A percentile compares a stretch with the other conserved stretches of the same genome.
Evolutionary conservation across 2,329 filamentous ascomycete genomes (phyloP).

Genomic region (Trichoderma sp.): DNA sequence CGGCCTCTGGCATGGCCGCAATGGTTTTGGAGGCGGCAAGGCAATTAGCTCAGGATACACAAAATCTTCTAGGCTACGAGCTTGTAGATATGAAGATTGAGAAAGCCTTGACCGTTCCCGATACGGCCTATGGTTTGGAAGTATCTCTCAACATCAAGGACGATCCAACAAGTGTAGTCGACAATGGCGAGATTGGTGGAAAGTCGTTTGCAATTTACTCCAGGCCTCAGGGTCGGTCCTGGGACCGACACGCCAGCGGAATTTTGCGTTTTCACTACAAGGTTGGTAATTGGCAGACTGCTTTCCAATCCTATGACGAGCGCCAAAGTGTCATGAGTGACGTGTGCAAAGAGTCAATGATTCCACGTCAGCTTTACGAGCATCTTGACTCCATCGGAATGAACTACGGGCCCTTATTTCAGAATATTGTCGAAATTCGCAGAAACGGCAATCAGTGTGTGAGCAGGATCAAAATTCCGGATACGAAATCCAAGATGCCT

Average conservation of each 20-base stretch:
- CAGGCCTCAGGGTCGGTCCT: constrained; percentile 42
- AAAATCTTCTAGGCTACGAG: constrained; percentile 42
- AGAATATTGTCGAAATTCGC: constrained; percentile 45
- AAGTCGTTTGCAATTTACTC: constrained; percentile 50
- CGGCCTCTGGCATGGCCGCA: constrained; percentile 51
- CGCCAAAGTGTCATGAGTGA: constrained; percentile 32
- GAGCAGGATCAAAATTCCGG: constrained; percentile 46
- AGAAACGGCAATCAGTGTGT: constrained; percentile 40
- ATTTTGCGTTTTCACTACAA: constrained; percentile 35
- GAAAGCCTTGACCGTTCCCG: constrained; percentile 55
- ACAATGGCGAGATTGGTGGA: not conserved
- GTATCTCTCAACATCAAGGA: constrained; percentile 49
- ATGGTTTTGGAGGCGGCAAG: constrained; percentile 52
- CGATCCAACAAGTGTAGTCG: constrained; percentile 13
- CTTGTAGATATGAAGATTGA: constrained; percentile 50
- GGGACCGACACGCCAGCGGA: constrained; percentile 48
- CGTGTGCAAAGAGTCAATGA: constrained; percentile 39
- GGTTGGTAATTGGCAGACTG: constrained; percentile 26
- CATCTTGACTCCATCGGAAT: constrained; percentile 52
- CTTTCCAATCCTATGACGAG: constrained; percentile 30
- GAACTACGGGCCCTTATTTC: constrained; percentile 54
- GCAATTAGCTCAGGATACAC: constrained; percentile 39
- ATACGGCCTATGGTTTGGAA: constrained; percentile 51
- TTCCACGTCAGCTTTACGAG: constrained; percentile 53
- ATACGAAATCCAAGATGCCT: constrained; percentile 57